Base-by-base conservation (phyloP, 352 stramenopile genomes). In the Elongisporangium anandrum region DNA sequence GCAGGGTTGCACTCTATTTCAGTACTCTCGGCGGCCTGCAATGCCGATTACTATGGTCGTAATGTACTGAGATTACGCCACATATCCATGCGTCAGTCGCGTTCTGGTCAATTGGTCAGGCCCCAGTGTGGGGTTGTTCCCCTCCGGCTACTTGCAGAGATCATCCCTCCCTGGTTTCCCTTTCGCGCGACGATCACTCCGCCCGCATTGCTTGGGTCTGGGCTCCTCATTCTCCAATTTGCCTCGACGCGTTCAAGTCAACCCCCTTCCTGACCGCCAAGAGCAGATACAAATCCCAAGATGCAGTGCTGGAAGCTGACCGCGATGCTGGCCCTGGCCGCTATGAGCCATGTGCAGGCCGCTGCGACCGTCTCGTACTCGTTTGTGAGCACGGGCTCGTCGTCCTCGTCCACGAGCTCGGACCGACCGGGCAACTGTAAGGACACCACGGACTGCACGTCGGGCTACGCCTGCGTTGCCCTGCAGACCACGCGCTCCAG, bases 391-490 rank as follows among this genome's bases (percentile, higher is more conserved):
- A 45, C 60, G 20, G 53, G 47, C 17, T 24, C 54, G 9, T 54
- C 54, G 10, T 45, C 34, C 34, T 45, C 34, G 26, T 38, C 26
- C 26, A 38, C 26, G 10, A 45, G 34, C 48, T 54, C 56, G 21
- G 66, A 78, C 12, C 73, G 66, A 62, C 71, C 71, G 0, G 73
- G 69, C 8, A 77, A 79, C 55, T 92, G 82, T 57, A 73, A 89
- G 60, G 77, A 81, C 56, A 85, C 74, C 8, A 54, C 75, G 34
- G 78, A 85, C 58, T 87, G 78, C 68, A 66, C 47, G 47, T 68
- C 73, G 26, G 74, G 69, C 19, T 90, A 88, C 72, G 65, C 84
- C 59, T 90, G 82, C 45, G 77, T 89, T 21, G 74, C 82, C 13
- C 69, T 92, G 16, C 77, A 92, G 69, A 90, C 82, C 45, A 87